phyloP scores from a whole-genome alignment of 108 stramenopile species.

The Cyclotella sp. region DNA sequence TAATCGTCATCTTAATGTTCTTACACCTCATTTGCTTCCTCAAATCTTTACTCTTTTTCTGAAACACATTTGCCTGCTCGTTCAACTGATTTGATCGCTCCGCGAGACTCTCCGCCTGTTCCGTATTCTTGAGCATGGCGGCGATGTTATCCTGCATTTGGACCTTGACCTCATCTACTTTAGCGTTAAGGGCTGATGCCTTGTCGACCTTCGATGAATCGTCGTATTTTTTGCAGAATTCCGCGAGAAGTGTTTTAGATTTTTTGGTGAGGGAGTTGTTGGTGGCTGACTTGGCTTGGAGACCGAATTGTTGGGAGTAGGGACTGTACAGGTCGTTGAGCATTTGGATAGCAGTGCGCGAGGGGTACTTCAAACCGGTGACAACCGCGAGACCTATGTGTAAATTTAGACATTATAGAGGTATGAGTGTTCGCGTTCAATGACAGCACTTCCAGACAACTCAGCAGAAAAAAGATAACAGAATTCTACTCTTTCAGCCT shows the following conservation, averaged over 20 bases:
- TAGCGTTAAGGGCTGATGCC: constrained; percentile 70
- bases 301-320: constrained; percentile 70
- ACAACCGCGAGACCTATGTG: constrained; percentile 83
- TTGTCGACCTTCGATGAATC: constrained; percentile 89
- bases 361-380: constrained; percentile 85
- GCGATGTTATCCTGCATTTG: constrained; percentile 91
- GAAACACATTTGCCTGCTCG: constrained; percentile 90
- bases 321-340: constrained; percentile 75
- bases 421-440: background rate
- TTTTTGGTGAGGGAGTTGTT: constrained; percentile 80
- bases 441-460: no score
- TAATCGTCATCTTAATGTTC: constrained; percentile 90
- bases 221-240: constrained; percentile 81
- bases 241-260: constrained; percentile 67
- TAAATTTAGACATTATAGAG: background rate
- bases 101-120: constrained; percentile 82
- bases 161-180: constrained; percentile 86
- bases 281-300: constrained; percentile 73
- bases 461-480: no score
- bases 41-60: constrained; percentile 82
- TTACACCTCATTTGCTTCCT: constrained; percentile 93
- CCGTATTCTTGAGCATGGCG: constrained; percentile 87
- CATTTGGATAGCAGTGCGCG: constrained; percentile 84
- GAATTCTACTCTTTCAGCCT: no score
- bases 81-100: constrained; percentile 86